A percentile compares a stretch with the other conserved stretches of the same genome.
Conservation (phyloP, 108 stramenopile species). For the Craspedostauros australis region DNA sequence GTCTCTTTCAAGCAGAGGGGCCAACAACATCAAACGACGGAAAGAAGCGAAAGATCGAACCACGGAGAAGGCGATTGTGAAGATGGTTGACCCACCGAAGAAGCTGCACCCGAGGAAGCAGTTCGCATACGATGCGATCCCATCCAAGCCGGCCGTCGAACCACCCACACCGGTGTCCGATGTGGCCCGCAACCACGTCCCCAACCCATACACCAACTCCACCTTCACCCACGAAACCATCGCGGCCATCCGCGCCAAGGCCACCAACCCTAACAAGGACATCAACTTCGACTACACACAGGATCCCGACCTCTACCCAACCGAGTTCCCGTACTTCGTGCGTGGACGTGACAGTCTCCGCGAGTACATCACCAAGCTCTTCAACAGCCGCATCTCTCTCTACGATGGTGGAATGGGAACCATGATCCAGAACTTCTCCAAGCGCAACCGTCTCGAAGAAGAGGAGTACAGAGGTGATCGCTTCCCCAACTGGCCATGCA, state of each 20-base stretch:
- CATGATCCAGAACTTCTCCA: constrained; percentile 93
- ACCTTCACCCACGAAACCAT: constrained; percentile 76
- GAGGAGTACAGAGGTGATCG: constrained; percentile 90
- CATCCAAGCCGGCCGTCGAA: constrained; percentile 66
- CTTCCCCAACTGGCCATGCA: constrained; percentile 80
- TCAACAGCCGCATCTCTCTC: constrained; percentile 71
- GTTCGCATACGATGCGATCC: constrained; percentile 77
- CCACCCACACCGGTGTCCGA: constrained; percentile 86
- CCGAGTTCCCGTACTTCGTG: constrained; percentile 76
- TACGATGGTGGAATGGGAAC: constrained; percentile 98
- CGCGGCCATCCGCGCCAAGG: constrained; percentile 63
- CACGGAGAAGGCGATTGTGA: no score
- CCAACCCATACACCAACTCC: constrained; percentile 78
- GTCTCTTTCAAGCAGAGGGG: no score
- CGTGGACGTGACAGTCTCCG: constrained; percentile 81
- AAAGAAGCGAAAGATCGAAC: no score
- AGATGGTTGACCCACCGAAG: no score
- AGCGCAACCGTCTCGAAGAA: constrained; percentile 83
- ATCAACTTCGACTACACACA: constrained; percentile 61
- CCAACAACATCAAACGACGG: no score
- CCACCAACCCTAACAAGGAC: constrained; percentile 38
- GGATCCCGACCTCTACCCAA: constrained; percentile 46
- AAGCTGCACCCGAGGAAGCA: constrained; percentile 34
- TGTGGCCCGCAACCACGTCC: constrained; percentile 76
- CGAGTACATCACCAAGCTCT: constrained; percentile 73